Percentiles rank a stretch among this genome's conserved stretches.
phyloP scores from a whole-genome alignment of 1,284 basidiomycete species.

The Macrocystidia cucumis region DNA sequence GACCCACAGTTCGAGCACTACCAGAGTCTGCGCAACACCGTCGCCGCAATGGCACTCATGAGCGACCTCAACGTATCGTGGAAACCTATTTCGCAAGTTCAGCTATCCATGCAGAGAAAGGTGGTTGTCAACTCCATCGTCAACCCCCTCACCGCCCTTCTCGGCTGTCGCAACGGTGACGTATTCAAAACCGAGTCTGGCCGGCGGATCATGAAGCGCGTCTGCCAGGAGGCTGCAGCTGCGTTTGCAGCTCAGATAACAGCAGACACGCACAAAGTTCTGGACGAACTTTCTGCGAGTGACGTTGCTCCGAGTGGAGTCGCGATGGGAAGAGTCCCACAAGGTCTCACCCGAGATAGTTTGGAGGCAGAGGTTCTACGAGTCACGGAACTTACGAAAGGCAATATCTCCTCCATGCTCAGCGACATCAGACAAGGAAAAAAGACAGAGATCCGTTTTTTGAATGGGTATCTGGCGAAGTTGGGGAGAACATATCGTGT shows the following conservation, averaged over 20 bases:
- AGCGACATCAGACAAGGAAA: slow-evolving; percentile 54
- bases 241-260: slow-evolving; percentile 47
- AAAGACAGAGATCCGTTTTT: slow-evolving; percentile 72
- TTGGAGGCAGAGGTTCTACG: slow-evolving; percentile 46
- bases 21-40: slow-evolving; percentile 57
- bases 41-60: slow-evolving; percentile 56
- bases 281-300: slow-evolving; percentile 20
- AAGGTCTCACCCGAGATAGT: slow-evolving; percentile 24
- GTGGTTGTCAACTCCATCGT: slow-evolving; percentile 82
- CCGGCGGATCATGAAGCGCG: slow-evolving; percentile 31
- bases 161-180: slow-evolving; percentile 78
- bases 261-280: slow-evolving; percentile 33
- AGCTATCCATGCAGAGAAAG: slow-evolving; percentile 73
- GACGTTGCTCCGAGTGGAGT: slow-evolving; percentile 20
- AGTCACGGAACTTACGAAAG: slow-evolving; percentile 46
- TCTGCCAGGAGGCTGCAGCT: slow-evolving; percentile 56
- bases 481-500: slow-evolving; percentile 61
- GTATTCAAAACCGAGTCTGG: slow-evolving; percentile 41
- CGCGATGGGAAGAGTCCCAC: slow-evolving; percentile 32
- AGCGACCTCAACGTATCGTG: slow-evolving; percentile 56
- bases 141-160: slow-evolving; percentile 83
- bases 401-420: slow-evolving; percentile 78
- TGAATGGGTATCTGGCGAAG: slow-evolving; percentile 80
- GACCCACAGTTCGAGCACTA: slow-evolving; percentile 39
- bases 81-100: slow-evolving; percentile 64